These are phyloP conservation scores for Phytomonas serpens DNA, from an alignment of 208 protist genomes.

Conservation along the genomic window DNA sequence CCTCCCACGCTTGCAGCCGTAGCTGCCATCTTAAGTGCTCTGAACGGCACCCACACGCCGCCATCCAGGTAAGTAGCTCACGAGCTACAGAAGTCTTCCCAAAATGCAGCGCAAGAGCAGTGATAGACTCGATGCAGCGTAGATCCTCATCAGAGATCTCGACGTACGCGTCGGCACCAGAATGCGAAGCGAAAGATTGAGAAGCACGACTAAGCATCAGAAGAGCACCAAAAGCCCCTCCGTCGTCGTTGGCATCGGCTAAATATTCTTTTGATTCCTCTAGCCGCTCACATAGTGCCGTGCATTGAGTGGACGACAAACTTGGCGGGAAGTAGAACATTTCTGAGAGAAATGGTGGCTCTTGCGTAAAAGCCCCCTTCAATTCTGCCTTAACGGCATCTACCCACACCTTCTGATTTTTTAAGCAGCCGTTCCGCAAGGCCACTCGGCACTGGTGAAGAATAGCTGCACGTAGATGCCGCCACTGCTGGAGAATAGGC, in stretches of 20 bases:
- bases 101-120: not conserved
- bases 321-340: conserved; percentile 7
- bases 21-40: not conserved
- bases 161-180: not conserved
- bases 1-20: not conserved
- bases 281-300: not conserved
- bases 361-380: conserved; percentile 12
- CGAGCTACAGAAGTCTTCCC: not conserved
- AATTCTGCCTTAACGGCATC: conserved; percentile 13
- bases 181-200: not conserved
- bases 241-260: not conserved
- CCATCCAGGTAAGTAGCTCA: not conserved
- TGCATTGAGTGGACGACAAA: conserved; percentile 2
- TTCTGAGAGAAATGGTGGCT: conserved; percentile 18
- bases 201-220: not conserved
- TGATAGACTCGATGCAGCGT: not conserved
- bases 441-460: conserved; percentile 1
- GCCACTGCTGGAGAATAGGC: conserved; percentile 9
- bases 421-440: conserved; percentile 4
- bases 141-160: not conserved
- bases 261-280: conserved; percentile 8
- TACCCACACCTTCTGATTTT: conserved; percentile 10
- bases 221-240: not conserved
- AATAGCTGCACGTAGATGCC: conserved; percentile 12
- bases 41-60: not conserved